These are phyloP conservation scores for Ceratobasidium sp. DNA, from an alignment of 1,284 basidiomycete species.

Conservation along the genomic window DNA sequence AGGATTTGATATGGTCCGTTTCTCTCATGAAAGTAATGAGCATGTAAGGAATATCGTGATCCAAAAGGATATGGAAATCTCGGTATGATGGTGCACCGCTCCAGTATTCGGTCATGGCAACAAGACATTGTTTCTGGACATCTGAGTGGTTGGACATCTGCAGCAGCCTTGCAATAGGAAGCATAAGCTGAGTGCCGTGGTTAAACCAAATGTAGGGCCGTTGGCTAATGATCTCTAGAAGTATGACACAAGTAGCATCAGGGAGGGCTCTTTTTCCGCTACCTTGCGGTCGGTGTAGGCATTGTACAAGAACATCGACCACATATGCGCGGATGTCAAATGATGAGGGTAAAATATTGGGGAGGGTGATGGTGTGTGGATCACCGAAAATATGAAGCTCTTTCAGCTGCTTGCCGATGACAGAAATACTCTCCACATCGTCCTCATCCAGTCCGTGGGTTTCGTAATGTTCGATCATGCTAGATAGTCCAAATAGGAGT, in stretches of 20 bases:
- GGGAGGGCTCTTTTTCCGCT: too few species aligned
- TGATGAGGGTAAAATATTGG: background rate
- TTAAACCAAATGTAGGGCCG: background rate
- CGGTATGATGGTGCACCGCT: too few species aligned
- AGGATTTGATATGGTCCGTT: too few species aligned
- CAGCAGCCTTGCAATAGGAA: background rate
- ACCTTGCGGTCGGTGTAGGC: background rate
- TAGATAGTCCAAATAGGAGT: conserved; percentile 7
- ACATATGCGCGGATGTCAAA: conserved; percentile 8
- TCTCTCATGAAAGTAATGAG: too few species aligned
- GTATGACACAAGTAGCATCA: too few species aligned
- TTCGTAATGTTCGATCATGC: conserved; percentile 1
- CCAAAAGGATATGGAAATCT: too few species aligned
- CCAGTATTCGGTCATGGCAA: background rate
- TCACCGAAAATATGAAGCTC: background rate
- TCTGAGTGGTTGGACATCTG: background rate
- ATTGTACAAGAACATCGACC: background rate
- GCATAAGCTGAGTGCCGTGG: conserved; percentile 1
- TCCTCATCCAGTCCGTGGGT: background rate
- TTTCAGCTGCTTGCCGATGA: background rate
- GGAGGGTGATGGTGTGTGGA: background rate
- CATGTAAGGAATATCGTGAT: too few species aligned
- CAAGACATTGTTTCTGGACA: conserved; percentile 1
- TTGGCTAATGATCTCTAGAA: background rate
- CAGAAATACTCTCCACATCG: background rate